These are phyloP conservation scores for Trichoderma guizhouense DNA, from an alignment of 2,329 filamentous ascomycete genomes.

Conservation along the genomic window DNA sequence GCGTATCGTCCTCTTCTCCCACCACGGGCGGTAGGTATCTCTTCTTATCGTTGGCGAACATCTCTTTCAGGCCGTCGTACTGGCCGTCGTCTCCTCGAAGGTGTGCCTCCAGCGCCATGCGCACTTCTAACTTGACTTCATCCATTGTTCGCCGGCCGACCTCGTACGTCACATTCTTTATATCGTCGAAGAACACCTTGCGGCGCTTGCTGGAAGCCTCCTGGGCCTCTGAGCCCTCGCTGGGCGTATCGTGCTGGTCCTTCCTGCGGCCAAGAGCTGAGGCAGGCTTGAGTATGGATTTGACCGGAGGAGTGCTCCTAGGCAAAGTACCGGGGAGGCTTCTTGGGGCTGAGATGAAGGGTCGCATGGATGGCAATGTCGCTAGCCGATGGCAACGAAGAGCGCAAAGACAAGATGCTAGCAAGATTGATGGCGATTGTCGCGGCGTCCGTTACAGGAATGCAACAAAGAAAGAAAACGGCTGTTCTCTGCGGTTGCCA, in stretches of 20 bases:
- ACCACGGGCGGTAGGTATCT: slow-evolving; percentile 38
- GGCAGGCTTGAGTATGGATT: slow-evolving; percentile 51
- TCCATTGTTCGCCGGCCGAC: slow-evolving; percentile 51
- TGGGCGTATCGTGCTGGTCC: slow-evolving; percentile 40
- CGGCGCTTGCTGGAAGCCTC: slow-evolving; percentile 51
- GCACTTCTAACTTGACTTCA: slow-evolving; percentile 54
- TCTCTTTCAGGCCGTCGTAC: slow-evolving; percentile 59
- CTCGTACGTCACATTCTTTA: slow-evolving; percentile 54
- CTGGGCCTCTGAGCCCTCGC: slow-evolving; percentile 37
- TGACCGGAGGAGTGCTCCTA: slow-evolving; percentile 42
- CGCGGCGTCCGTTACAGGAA: slow-evolving; percentile 1
- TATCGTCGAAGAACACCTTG: slow-evolving; percentile 58
- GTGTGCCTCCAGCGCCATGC: slow-evolving; percentile 55
- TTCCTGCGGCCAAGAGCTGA: slow-evolving; percentile 46
- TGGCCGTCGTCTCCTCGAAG: slow-evolving; percentile 55
- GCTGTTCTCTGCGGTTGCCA: background rate
- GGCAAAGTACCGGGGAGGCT: slow-evolving; percentile 33
- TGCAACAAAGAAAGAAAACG: background rate
- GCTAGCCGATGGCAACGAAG: background rate
- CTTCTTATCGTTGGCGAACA: slow-evolving; percentile 51
- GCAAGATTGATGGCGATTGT: background rate
- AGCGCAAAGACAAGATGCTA: background rate
- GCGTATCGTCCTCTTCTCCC: slow-evolving; percentile 46
- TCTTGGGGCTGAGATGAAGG: slow-evolving; percentile 36
- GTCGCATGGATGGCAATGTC: slow-evolving; percentile 26